phyloP scores from a whole-genome alignment of 768 basidiomycete genomes.

The Boletus sensibilis region DNA sequence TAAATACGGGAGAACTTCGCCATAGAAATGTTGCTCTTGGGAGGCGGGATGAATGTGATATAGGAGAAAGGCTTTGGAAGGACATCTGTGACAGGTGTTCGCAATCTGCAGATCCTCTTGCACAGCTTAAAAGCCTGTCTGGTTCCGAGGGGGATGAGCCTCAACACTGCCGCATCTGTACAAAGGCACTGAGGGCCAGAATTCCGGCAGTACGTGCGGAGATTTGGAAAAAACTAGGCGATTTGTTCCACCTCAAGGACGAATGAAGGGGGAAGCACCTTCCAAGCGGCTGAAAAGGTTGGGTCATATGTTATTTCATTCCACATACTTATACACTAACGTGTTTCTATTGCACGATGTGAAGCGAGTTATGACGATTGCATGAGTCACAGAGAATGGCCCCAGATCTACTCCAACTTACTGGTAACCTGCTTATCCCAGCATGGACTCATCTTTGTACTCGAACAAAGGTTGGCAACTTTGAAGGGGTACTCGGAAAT shows the following conservation, averaged over 20 bases:
- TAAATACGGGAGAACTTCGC: not conserved
- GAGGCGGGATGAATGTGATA: not conserved
- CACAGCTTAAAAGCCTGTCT: not conserved
- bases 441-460: not conserved
- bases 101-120: conserved; percentile 6
- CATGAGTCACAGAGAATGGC: not conserved
- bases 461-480: too few relatives aligned
- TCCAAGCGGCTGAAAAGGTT: not conserved
- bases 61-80: not conserved
- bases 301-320: not conserved
- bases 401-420: not conserved
- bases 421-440: not conserved
- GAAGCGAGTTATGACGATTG: not conserved
- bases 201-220: not conserved
- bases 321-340: not conserved
- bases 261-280: not conserved
- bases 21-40: not conserved
- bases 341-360: not conserved
- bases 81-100: not conserved
- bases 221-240: conserved; percentile 4
- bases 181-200: not conserved
- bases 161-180: not conserved
- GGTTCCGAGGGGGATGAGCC: accelerated
- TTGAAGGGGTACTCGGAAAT: too few relatives aligned
- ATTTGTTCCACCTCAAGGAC: conserved; percentile 9